phyloP scores from a whole-genome alignment of 345 rosid genomes.

The Erodium maritimum region DNA sequence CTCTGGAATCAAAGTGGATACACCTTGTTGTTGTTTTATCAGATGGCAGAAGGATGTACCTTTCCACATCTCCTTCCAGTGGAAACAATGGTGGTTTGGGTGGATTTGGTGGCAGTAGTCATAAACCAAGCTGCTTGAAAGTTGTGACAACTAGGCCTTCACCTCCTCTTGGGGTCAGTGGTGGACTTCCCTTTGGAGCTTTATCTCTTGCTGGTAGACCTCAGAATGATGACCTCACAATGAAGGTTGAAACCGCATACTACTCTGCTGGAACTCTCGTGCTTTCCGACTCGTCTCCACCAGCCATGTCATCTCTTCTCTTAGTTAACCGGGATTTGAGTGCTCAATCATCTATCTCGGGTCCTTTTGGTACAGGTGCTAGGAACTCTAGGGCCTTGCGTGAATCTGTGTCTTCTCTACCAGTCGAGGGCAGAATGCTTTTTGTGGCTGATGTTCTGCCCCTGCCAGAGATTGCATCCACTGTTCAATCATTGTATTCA shows the following conservation, averaged over 20 bases:
- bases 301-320: slow-evolving; percentile 81
- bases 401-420: slow-evolving; percentile 75
- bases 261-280: slow-evolving; percentile 81
- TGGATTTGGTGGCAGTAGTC: slow-evolving; percentile 44
- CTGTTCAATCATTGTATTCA: slow-evolving; percentile 67
- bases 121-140: slow-evolving; percentile 75
- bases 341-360: slow-evolving; percentile 50
- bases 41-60: slow-evolving; percentile 95
- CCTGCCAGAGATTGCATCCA: slow-evolving; percentile 65
- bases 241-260: slow-evolving; percentile 79
- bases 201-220: slow-evolving; percentile 64
- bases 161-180: slow-evolving; percentile 83
- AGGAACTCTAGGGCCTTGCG: slow-evolving; percentile 74
- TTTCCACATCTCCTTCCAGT: slow-evolving; percentile 64
- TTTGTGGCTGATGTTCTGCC: slow-evolving; percentile 90
- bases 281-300: slow-evolving; percentile 89
- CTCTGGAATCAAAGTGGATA: slow-evolving; percentile 82
- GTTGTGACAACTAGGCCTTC: slow-evolving; percentile 87
- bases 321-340: slow-evolving; percentile 74
- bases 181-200: slow-evolving; percentile 82
- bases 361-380: slow-evolving; percentile 50
- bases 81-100: slow-evolving; percentile 51
- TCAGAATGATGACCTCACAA: slow-evolving; percentile 67
- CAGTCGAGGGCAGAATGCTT: slow-evolving; percentile 96
- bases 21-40: slow-evolving; percentile 88